A percentile compares a stretch with the other conserved stretches of the same genome.
These are phyloP conservation scores for Phytomonas sp. DNA, from an alignment of 208 protist species.

Conservation along the genomic window DNA sequence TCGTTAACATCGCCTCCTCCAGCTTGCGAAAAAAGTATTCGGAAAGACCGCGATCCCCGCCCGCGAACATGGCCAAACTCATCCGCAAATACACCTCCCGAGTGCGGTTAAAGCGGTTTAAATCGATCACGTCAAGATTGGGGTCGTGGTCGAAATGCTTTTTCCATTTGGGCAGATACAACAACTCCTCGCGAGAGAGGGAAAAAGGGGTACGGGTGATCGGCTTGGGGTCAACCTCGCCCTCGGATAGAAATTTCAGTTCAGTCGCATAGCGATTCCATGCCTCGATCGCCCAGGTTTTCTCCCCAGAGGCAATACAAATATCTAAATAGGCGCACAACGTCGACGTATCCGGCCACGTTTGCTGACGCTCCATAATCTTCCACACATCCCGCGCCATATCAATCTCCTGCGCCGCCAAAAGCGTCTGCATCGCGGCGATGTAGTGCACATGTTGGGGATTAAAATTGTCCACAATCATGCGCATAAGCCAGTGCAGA, in stretches of 20 bases:
- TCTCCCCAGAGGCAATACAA: constrained; percentile 61
- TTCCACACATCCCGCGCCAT: constrained; percentile 90
- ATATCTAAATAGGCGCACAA: constrained; percentile 84
- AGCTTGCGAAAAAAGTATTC: constrained; percentile 67
- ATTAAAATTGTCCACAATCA: constrained; percentile 92
- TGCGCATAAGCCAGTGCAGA: constrained; percentile 89
- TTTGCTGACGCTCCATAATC: constrained; percentile 90
- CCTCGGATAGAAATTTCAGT: constrained; percentile 59
- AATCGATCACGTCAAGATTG: constrained; percentile 83
- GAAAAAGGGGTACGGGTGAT: constrained; percentile 80
- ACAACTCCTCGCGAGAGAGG: constrained; percentile 78
- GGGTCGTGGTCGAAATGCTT: constrained; percentile 91
- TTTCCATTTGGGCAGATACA: constrained; percentile 90
- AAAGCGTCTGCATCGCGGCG: constrained; percentile 76
- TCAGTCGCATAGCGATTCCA: constrained; percentile 91
- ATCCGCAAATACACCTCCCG: constrained; percentile 83
- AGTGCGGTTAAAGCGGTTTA: constrained; percentile 89
- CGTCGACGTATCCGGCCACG: constrained; percentile 83
- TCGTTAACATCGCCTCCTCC: constrained; percentile 72
- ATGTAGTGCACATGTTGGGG: constrained; percentile 90
- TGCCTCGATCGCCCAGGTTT: constrained; percentile 78
- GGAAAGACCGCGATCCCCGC: constrained; percentile 42
- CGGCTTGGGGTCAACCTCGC: constrained; percentile 87
- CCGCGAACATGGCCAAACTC: constrained; percentile 65
- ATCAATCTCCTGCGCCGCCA: constrained; percentile 64